Base-by-base conservation (phyloP, 2,329 filamentous ascomycete genomes). In the Xylariaceae sp. region DNA sequence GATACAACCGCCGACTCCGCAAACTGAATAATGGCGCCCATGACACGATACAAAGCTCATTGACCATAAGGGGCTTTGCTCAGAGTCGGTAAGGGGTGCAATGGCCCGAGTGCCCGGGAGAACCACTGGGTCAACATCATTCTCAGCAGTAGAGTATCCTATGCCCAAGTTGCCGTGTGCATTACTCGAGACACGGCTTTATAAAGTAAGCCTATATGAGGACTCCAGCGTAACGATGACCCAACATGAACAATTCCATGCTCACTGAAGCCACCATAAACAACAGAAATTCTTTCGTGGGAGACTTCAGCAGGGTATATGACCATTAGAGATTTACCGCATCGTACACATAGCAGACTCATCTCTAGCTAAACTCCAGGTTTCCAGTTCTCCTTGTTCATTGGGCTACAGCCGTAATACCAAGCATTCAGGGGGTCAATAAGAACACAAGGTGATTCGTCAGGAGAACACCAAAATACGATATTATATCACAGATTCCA, bases 1-100 rank as follows among this genome's bases (percentile, higher is more conserved):
- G 60, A 51, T 49, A 66, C 63, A 51, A 66, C 67, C 51, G 57
- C 66, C 2, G 66, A 68, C 53, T 50, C 61, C 34, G 18, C 47
- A 5, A 55, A 60, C 35, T 67, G 57, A 60, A 52, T 3, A 9
- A 2, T n/a, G 44, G 30, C 23, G 17, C 35, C 18, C 10, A 13
- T 8, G n/a, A 13, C 37, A 45, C 3, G 34, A 50, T 18, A 17
- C 2, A 23, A 7, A 50, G 17, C 18, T 10, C 17, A 30, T 30
- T 3, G 17, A 11, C 17, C 9, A 10, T 13, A 9, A 7, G 48
- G 4, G n/a, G 47, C 47, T 49, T 7, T 15, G 5, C 23, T 6
- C 23, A 6, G 23, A 1, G 4, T 13, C 37, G 13, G 37, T 13
- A 42, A 45, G 42, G 42, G 9, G 2, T n/a, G 42, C 10, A 45